Percentiles rank a stretch among this genome's conserved stretches.
Conservation (phyloP, 805 yeast genomes). For the Hanseniaspora thailandica region DNA sequence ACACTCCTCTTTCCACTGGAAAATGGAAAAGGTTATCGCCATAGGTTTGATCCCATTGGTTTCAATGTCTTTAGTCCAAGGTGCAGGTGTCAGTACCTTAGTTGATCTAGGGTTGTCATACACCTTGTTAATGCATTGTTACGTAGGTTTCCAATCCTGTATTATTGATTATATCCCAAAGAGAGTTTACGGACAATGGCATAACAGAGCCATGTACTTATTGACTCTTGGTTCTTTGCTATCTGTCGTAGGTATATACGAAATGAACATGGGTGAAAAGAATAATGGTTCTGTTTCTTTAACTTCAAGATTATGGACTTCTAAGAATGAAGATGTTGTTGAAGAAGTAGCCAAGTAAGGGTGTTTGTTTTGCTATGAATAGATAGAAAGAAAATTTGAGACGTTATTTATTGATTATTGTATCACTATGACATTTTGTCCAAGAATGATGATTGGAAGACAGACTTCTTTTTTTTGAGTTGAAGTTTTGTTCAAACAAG, state of each 20-base stretch:
- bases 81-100: conserved; percentile 56
- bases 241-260: conserved; percentile 68
- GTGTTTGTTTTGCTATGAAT: neutral
- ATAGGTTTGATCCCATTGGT: conserved; percentile 65
- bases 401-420: neutral
- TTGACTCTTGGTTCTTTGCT: conserved; percentile 61
- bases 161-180: conserved; percentile 84
- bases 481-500: too few species aligned
- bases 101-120: conserved; percentile 62
- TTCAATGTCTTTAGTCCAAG: conserved; percentile 57
- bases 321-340: conserved; percentile 16
- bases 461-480: too few species aligned
- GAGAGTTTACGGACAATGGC: conserved; percentile 72
- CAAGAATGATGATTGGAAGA: too few species aligned
- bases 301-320: conserved; percentile 48
- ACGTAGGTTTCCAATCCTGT: conserved; percentile 80
- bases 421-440: neutral
- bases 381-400: neutral
- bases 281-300: conserved; percentile 68
- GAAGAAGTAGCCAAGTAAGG: neutral
- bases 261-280: conserved; percentile 51
- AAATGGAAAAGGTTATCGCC: conserved; percentile 66
- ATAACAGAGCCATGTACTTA: conserved; percentile 53
- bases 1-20: conserved; percentile 90
- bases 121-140: conserved; percentile 61